Percentiles rank a stretch among this genome's conserved stretches.
Conservation (phyloP, 2,329 filamentous ascomycete species). For the Calonectria leucothoes region DNA sequence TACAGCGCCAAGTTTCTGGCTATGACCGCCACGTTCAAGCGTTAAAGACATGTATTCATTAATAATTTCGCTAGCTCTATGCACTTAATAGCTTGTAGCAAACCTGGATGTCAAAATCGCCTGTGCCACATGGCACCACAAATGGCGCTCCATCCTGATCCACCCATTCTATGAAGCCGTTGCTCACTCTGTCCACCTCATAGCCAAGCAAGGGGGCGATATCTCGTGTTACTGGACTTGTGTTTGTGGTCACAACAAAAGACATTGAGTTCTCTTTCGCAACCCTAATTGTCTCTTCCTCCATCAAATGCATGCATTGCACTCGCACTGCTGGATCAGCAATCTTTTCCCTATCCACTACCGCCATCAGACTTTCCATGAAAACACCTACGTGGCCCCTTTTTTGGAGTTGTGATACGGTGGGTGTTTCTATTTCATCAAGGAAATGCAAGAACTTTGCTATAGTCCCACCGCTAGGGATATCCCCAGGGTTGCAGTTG, state of each 20-base stretch:
- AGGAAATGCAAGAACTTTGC: neutral
- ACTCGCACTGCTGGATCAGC: neutral
- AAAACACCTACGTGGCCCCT: neutral
- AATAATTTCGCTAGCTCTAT: fast-evolving
- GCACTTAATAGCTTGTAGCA: neutral
- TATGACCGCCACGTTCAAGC: neutral
- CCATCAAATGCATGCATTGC: neutral
- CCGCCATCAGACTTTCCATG: neutral
- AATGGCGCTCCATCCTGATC: neutral
- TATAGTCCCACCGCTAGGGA: neutral
- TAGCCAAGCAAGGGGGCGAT: neutral
- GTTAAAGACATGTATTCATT: neutral
- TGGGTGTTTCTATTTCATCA: neutral
- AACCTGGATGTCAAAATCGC: neutral
- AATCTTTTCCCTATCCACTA: neutral
- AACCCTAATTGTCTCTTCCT: neutral
- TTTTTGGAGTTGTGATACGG: neutral
- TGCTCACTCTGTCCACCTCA: neutral
- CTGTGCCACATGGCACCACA: neutral
- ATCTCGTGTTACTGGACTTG: neutral
- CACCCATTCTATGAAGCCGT: neutral
- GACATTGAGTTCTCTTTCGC: neutral
- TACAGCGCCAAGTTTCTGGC: fast-evolving
- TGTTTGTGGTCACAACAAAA: neutral
- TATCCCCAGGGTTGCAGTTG: neutral